Percentiles rank a stretch among this genome's conserved stretches.
Evolutionary conservation across 768 basidiomycete species (phyloP).

Genomic region (Tricholoma bakamatsutake): DNA sequence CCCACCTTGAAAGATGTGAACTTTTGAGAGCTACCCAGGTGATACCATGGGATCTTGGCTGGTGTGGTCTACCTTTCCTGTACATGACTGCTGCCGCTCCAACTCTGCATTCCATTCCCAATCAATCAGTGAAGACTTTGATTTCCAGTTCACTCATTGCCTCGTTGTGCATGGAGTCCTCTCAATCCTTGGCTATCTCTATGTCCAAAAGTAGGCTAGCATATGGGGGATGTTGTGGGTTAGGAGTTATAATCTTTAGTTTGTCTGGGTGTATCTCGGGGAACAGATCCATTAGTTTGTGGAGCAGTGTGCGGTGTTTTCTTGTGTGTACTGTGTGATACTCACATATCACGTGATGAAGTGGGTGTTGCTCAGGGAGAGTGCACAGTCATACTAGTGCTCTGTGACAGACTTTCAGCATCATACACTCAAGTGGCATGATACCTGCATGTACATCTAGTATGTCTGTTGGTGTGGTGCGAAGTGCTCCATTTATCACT

Average conservation of each 20-base stretch:
- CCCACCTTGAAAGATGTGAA: background rate
- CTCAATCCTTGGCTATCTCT: background rate
- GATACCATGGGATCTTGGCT: background rate
- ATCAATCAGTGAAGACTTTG: too few relatives aligned
- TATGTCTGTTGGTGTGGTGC: too few relatives aligned
- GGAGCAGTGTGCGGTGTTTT: background rate
- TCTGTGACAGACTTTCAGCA: too few relatives aligned
- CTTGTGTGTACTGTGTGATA: background rate
- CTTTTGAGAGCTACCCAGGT: background rate
- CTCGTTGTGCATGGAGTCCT: background rate
- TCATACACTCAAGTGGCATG: too few relatives aligned
- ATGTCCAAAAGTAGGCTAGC: background rate
- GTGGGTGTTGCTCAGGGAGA: background rate
- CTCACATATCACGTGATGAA: background rate
- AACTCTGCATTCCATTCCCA: too few relatives aligned
- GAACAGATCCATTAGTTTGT: background rate
- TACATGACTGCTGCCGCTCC: too few relatives aligned
- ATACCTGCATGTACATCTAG: too few relatives aligned
- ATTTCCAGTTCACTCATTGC: background rate
- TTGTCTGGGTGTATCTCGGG: background rate
- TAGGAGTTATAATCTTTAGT: background rate
- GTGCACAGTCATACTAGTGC: too few relatives aligned
- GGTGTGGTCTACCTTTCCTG: background rate
- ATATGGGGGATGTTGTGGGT: background rate
- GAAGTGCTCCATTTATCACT: too few relatives aligned